Evolutionary conservation across 2,329 filamentous ascomycete species (phyloP).

Genomic region (Diaporthe caulivora): DNA sequence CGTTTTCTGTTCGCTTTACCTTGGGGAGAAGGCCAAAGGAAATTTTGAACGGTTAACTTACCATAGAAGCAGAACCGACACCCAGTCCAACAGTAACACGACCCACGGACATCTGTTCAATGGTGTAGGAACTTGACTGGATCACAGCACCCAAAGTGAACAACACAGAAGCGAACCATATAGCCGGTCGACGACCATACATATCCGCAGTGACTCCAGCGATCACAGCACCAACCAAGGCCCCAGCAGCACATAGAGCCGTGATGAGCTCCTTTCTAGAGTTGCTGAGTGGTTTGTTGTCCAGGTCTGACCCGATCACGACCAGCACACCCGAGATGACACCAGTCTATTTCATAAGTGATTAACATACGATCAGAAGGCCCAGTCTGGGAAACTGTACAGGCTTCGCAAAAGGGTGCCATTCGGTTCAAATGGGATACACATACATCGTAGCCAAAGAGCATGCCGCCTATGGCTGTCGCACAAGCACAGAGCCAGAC

Average conservation of each 20-base stretch:
- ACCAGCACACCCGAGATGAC: constrained; percentile 60
- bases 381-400: not conserved
- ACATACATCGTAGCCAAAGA: constrained; percentile 54
- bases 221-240: constrained; percentile 57
- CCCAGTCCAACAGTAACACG: constrained; percentile 10
- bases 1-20: not conserved
- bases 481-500: constrained; percentile 15
- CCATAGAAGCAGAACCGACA: constrained; percentile 19
- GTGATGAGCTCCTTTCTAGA: constrained; percentile 65
- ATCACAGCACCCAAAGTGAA: constrained; percentile 46
- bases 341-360: constrained; percentile 46
- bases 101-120: constrained; percentile 12
- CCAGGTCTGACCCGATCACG: constrained; percentile 54
- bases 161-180: constrained; percentile 55
- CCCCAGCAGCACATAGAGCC: constrained; percentile 62
- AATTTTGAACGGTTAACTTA: not conserved
- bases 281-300: constrained; percentile 51
- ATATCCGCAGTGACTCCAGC: constrained; percentile 53
- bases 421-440: no score
- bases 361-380: not conserved
- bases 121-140: not conserved
- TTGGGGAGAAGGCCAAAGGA: not conserved
- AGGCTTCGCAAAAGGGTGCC: not conserved
- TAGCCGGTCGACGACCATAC: constrained; percentile 54
- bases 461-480: constrained; percentile 43